A percentile compares a stretch with the other conserved stretches of the same genome.
Conservation (phyloP, 352 stramenopile genomes). For the Plasmopara halstedii region DNA sequence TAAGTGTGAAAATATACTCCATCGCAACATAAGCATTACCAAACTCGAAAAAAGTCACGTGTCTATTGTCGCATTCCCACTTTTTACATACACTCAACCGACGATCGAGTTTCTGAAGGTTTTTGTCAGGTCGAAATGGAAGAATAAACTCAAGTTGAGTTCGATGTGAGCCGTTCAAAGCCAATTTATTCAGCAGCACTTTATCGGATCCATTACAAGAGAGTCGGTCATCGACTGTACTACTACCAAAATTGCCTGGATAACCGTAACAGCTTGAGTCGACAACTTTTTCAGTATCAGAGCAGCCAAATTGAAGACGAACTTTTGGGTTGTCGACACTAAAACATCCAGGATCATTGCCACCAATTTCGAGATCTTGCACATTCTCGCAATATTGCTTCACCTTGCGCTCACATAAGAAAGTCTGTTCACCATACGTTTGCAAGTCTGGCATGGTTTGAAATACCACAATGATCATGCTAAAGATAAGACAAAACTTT, state of each 20-base stretch:
- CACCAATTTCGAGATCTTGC: constrained; percentile 8
- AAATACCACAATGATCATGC: constrained; percentile 70
- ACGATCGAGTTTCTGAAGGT: constrained; percentile 29
- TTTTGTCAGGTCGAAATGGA: constrained; percentile 41
- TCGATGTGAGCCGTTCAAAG: constrained; percentile 5
- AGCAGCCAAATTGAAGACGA: constrained; percentile 43
- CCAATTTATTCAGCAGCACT: constrained; percentile 7
- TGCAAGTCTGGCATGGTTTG: constrained; percentile 76
- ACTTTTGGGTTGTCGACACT: constrained; percentile 27
- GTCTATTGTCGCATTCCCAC: constrained; percentile 66
- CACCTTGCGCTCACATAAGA: constrained; percentile 52
- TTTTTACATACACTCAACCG: constrained; percentile 56
- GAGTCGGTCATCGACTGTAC: constrained; percentile 22
- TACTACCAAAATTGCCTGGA: constrained; percentile 43
- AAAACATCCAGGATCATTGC: constrained; percentile 58
- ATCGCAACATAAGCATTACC: constrained; percentile 37
- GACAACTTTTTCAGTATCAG: constrained; percentile 22
- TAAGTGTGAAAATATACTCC: constrained; percentile 67
- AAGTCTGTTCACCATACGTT: constrained; percentile 53
- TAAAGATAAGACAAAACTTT: constrained; percentile 57
- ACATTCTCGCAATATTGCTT: constrained; percentile 40
- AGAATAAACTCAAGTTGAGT: constrained; percentile 30
- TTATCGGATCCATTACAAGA: constrained; percentile 33
- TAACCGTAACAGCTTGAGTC: constrained; percentile 50
- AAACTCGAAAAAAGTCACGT: constrained; percentile 70